phyloP scores from a whole-genome alignment of 2,329 filamentous ascomycete species.

The Thielaviopsis ethacetica region DNA sequence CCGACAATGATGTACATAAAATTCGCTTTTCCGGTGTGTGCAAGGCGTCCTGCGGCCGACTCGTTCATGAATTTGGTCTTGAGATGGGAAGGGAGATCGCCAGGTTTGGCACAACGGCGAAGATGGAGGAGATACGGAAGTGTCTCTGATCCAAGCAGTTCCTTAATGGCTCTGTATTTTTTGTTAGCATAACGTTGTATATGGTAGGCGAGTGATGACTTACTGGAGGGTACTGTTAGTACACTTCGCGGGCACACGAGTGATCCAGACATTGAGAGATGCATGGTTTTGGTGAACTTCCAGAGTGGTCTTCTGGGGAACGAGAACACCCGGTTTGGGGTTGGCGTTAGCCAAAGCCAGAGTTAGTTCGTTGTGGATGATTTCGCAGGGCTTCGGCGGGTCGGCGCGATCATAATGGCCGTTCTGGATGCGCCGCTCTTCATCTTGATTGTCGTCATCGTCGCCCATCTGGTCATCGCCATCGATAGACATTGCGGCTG shows the following conservation, averaged over 20 bases:
- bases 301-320: conserved; percentile 47
- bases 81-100: conserved; percentile 49
- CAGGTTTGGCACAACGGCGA: conserved; percentile 57
- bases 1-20: conserved; percentile 43
- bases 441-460: conserved; percentile 10
- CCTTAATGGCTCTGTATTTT: conserved; percentile 10
- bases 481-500: background rate
- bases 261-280: conserved; percentile 49
- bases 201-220: background rate
- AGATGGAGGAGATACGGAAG: conserved; percentile 54
- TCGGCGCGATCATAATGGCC: conserved; percentile 12
- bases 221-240: conserved; percentile 32
- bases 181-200: background rate
- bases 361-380: conserved; percentile 22
- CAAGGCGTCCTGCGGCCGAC: conserved; percentile 33
- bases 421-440: conserved; percentile 8
- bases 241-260: conserved; percentile 53
- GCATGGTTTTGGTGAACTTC: conserved; percentile 44
- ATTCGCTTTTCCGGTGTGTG: conserved; percentile 42
- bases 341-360: conserved; percentile 22
- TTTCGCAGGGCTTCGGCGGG: conserved; percentile 12
- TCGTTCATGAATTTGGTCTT: conserved; percentile 46
- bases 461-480: conserved; percentile 7
- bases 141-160: conserved; percentile 28
- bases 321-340: conserved; percentile 32